Evolutionary conservation across 2,329 filamentous ascomycete genomes (phyloP).

Genomic region (Fusarium cyanostomum): DNA sequence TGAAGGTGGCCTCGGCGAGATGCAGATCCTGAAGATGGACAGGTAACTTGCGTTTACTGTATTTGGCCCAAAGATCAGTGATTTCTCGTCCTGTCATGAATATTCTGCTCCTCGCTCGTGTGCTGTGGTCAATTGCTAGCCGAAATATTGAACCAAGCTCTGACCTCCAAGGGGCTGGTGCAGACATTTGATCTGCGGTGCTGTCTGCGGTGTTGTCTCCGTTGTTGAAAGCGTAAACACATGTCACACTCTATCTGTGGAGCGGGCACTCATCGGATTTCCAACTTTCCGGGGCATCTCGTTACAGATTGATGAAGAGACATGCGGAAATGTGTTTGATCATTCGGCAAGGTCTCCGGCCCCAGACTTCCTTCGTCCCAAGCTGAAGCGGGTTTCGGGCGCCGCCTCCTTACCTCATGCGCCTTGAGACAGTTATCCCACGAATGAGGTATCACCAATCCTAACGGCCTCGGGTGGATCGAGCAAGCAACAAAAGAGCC

Average conservation of each 20-base stretch:
- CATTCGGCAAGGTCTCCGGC: slow-evolving; percentile 23
- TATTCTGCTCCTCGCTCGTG: too few species aligned
- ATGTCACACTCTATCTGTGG: slow-evolving; percentile 6
- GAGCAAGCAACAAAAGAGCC: slow-evolving; percentile 2
- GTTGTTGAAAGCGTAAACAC: neutral
- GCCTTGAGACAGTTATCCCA: slow-evolving; percentile 30
- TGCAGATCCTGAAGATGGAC: slow-evolving; percentile 7
- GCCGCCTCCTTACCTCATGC: slow-evolving; percentile 5
- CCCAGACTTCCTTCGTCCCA: slow-evolving; percentile 29
- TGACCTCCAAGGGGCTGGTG: neutral
- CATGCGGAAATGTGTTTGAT: slow-evolving; percentile 27
- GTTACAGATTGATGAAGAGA: slow-evolving; percentile 33
- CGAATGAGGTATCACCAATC: slow-evolving; percentile 24
- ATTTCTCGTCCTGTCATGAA: slow-evolving; percentile 1
- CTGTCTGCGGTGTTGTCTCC: neutral
- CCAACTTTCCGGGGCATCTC: slow-evolving; percentile 19
- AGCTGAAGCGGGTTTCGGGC: slow-evolving; percentile 13
- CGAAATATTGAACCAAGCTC: slow-evolving; percentile 3
- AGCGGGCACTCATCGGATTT: slow-evolving; percentile 16
- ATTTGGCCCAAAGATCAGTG: neutral
- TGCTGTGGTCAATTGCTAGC: neutral
- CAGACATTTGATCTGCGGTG: neutral
- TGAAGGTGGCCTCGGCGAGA: neutral
- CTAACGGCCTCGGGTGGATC: slow-evolving; percentile 4
- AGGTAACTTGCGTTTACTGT: slow-evolving; percentile 8